Base-by-base conservation (phyloP, 768 basidiomycete species). In the Tylopilus cervinicoccineus region DNA sequence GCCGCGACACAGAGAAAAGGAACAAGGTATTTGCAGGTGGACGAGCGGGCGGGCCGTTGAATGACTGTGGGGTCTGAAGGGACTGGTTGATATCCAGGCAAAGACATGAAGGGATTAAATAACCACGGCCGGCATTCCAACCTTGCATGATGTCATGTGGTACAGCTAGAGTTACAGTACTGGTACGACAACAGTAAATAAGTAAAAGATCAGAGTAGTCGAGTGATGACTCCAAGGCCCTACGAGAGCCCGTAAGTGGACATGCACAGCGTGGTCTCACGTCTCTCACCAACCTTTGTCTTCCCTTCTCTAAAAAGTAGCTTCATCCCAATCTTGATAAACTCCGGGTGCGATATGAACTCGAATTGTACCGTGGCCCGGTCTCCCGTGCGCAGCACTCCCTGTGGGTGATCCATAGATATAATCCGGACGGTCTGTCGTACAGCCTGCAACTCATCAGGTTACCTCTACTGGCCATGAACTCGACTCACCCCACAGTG, bases 311-410 rank as follows among this genome's bases (percentile, higher is more conserved):
- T 76, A 66, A 98, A 93, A 12, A 99, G 69, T 20, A 95, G 74
- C 69, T 93, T 92, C 85, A 90, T 91, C 23, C 94, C 94, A 56
- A 85, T 86, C 65, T 94, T 93, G 54, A 98, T 74, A 63, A 84
- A 94, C 72, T 96, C 95, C 0, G 91, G 86, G 45, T 88, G 86
- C 13, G 88, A 85, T 46, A 95, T 89, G 61, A 97, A 95, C 70
- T 97, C 91, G 58, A 98, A 97, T 28, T 80, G 79, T n/a, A 97
- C 92, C 3, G 85, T 93, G 3, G 93, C 91, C 27, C 93, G 80
- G 62, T 99, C 96, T 5, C 96, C 96, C 0, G 95, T 99, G 17
- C 95, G 84, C 24, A 99, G 73, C 31, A 95, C 74, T 12, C 86
- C 87, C 60, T 89, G 86, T 7, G 91, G 88, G 55, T 93, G 86